Evolutionary conservation across 1,139 yeast genomes (phyloP).

Genomic region (Suhomyces yuchorum): DNA sequence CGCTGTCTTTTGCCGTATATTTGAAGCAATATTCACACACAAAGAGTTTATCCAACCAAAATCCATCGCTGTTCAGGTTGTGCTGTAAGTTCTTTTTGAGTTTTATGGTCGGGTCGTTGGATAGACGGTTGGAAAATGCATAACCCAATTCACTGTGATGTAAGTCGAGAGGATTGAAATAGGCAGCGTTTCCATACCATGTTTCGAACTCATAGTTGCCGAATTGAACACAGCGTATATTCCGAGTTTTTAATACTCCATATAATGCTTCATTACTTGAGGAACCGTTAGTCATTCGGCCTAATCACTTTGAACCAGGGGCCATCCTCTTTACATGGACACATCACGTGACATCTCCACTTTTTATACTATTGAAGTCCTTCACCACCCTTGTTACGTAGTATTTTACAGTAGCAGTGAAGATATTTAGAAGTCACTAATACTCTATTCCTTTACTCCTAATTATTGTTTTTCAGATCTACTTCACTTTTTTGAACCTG

Average conservation of each 20-base stretch:
- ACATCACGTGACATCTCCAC: constrained; percentile 3
- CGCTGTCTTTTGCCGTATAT: constrained; percentile 53
- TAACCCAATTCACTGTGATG: constrained; percentile 38
- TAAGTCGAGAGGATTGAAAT: constrained; percentile 47
- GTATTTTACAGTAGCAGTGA: no score
- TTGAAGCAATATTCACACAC: constrained; percentile 87
- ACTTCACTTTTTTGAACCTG: no score
- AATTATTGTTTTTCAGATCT: no score
- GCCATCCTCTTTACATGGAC: background rate
- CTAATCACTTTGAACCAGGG: background rate
- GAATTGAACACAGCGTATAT: constrained; percentile 63
- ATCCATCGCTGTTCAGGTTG: constrained; percentile 9
- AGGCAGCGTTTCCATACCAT: constrained; percentile 87
- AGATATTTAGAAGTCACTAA: no score
- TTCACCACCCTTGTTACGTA: no score
- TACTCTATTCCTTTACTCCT: no score
- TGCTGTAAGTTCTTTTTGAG: constrained; percentile 7
- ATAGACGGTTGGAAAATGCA: constrained; percentile 20
- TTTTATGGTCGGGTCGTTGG: constrained; percentile 15
- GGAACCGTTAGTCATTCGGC: constrained; percentile 11
- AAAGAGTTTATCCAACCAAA: constrained; percentile 62
- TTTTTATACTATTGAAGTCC: no score
- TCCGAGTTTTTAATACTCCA: constrained; percentile 61
- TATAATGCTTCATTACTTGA: constrained; percentile 34
- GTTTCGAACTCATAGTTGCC: constrained; percentile 70